Evolutionary conservation across 129 eudicot species (phyloP), one percentile per base, ranked within the genome.

Genomic region (Daucus carota): DNA sequence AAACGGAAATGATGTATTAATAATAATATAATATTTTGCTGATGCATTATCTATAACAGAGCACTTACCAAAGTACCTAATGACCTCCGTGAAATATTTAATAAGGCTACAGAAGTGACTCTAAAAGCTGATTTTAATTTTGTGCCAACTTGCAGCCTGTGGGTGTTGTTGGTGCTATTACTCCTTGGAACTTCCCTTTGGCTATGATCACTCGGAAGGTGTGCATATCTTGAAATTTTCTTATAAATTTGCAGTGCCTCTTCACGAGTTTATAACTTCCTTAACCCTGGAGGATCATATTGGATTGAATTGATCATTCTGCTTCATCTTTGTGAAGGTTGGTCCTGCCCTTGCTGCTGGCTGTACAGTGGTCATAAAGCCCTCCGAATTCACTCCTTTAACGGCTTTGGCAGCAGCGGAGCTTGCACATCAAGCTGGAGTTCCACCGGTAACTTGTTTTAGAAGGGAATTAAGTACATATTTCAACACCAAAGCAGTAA

Each of bases 291-390:
- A 50, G 16, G 22, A 50, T 26, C 63, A 52, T 76, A 4, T 52
- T 46, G 41, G 6, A 2, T 38, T 34, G 54, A 78, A 26, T 12
- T 81, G 79, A 76, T 77, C 11, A 24, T 82, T 78, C 65, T 33
- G 3, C 60, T 11, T 76, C 36, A 45, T 60, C 72, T 57, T 78
- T 83, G 45, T 81, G 41, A 84, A 92, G 98, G 96, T 84, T 80
- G 98, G 89, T 62, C 97, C 98, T 77, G 98, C 98, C 76, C 96
- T 93, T 89, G 98, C 98, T 60, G 87, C 92, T 83, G 97, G 98
- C 34, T 93, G 97, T 63, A 91, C 98, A 28, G 90, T 91, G 74
- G 97, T 93, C 75, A 78, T 93, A 52, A 93, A 93, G 80, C 98
- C 98, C 75, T 91, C 98, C 7, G 98, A 93, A 84, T 86, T 89